Base-by-base conservation (phyloP, 371 early-diverging fungal species). In the Paraphysoderma sedebokerense region DNA sequence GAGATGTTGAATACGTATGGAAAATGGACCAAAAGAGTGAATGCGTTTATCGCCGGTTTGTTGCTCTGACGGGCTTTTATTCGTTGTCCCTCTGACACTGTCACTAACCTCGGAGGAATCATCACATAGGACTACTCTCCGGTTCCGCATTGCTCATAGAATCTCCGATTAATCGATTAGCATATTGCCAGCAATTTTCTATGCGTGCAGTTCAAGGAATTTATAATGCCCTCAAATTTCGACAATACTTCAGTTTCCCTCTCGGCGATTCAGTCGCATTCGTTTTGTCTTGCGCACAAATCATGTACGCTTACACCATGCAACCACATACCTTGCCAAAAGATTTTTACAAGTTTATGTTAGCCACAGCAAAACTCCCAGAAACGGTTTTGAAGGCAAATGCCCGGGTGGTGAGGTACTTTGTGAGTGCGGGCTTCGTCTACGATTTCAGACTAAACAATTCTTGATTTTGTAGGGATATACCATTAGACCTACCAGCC, bases 291-390 rank as follows among this genome's bases (percentile, higher is more conserved):
- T 38, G 23, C 50, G 19, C 19, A n/a, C 28, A 19, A 3, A 60
- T 68, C 37, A 49, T 66, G 63, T 68, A 65, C 37, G 60, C 64
- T 1, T 66, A 62, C 41, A 46, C 46, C 22, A 56, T 62, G 54
- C 54, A 55, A 15, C 68, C 68, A 8, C 37, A 47, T 29, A 62
- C 65, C 7, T 57, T 67, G 23, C 68, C 68, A 15, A 48, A 33
- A 27, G 59, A 54, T 26, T 67, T 42, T 15, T 28, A n/a, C 28
- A 8, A 17, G 0, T 42, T 42, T 31, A 42, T 42, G 42, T 17
- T 26, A 28, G 31, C 28, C 4, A 28, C 20, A 20, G 42, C 42
- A 9, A 28, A 22, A 17, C 28, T 42, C 13, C 42, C 42, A 22
- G 13, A n/a, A 1, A 22, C 17, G 30, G 28, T 28, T 7, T 22